Base-by-base conservation (phyloP, 768 basidiomycete species). In the Clitopilus passeckerianus region DNA sequence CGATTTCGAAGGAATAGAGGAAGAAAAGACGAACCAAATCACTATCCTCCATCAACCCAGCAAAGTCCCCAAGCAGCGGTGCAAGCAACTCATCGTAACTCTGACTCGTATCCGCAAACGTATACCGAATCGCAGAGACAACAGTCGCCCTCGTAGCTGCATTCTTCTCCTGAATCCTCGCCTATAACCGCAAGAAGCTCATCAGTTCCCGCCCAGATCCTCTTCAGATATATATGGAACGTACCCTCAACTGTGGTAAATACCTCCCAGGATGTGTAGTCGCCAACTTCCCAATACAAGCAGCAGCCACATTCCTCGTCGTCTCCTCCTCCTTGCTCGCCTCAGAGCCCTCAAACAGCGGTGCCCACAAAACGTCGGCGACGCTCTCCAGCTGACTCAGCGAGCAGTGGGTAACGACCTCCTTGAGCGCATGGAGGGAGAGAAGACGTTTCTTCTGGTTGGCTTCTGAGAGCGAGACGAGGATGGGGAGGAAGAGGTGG, bases 281-380 rank as follows among this genome's bases (percentile, higher is more conserved):
- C 0, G 95, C 95, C 30, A 99, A 79, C 72, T 98, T 97, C 34
- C 97, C 97, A 16, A 99, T 82, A 69, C 95, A 98, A 2, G 96
- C 95, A 52, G 97, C 95, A 23, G 95, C 93, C 35, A 98, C 93
- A 68, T 97, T 98, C 54, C 95, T 80, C 1, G 93, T 90, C 7
- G 90, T 90, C 73, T 98, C 96, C 61, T 96, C 96, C 22, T 50
- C 46, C 46, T 50, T 50, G 46, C 46, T 50, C 15, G 90, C 83
- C 60, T 92, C 89, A 10, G 93, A 94, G 70, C 94, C 90, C 66
- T 91, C 86, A 70, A 98, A 96, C 14, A 99, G 80, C 3, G 96
- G 95, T 1, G 79, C 80, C 97, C 97, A 99, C 8, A 98, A 84
- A 27, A 85, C 74, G 59, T 98, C 94, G 0, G 96, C 95, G 44